These are phyloP conservation scores for Eustoma russellianum DNA, from an alignment of 257 asterid species.

Conservation along the genomic window DNA sequence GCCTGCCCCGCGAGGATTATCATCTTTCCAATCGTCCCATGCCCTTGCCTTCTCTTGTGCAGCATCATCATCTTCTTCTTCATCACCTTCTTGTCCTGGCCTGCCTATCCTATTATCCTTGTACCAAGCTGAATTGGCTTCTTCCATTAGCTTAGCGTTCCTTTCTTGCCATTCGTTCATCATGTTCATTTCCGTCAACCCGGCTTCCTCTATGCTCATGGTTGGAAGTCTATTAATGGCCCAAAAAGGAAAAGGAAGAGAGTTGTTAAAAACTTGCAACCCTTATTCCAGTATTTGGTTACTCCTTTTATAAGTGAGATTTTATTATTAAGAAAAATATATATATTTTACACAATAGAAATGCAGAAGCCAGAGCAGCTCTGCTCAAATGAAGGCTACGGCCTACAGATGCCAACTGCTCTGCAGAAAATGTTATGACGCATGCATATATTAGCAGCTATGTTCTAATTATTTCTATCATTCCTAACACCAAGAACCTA, in stretches of 20 bases:
- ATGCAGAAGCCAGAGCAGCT: too few species aligned
- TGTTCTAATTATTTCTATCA: too few species aligned
- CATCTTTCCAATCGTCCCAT: constrained; percentile 99
- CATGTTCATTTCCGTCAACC: constrained; percentile 90
- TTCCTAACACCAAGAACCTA: too few species aligned
- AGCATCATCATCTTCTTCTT: constrained; percentile 66
- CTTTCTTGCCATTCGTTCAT: constrained; percentile 93
- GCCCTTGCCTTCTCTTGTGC: constrained; percentile 92
- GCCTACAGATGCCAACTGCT: too few species aligned
- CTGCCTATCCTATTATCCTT: constrained; percentile 35
- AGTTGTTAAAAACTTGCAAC: too few species aligned
- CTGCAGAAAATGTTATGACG: too few species aligned
- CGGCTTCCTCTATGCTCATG: constrained; percentile 99
- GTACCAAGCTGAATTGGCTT: constrained; percentile 89
- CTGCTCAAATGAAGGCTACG: too few species aligned
- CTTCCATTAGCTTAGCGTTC: constrained; percentile 65
- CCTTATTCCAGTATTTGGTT: too few species aligned
- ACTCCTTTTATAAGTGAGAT: too few species aligned
- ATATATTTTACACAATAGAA: too few species aligned
- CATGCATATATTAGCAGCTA: too few species aligned
- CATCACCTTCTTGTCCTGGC: constrained; percentile 47
- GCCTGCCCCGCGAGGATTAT: constrained; percentile 96
- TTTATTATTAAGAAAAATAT: too few species aligned
- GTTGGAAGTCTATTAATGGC: constrained; percentile 58
- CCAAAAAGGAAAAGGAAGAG: neutral